phyloP scores from a whole-genome alignment of 169 alveolate genomes.

The Cryptosporidium sp. region DNA sequence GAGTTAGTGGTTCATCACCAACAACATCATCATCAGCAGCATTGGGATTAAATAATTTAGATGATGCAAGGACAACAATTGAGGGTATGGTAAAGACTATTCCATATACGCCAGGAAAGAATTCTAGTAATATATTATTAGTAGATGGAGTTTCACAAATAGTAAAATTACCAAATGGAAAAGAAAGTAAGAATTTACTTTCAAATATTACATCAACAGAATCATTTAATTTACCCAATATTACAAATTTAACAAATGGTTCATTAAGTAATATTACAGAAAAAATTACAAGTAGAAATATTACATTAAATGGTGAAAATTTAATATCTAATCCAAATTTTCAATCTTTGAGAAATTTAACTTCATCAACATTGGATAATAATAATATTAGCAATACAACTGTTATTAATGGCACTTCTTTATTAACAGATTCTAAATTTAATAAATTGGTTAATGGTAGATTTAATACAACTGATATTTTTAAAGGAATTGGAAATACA shows the following conservation, averaged over 20 bases:
- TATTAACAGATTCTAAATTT: neutral
- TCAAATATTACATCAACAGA: slow-evolving; percentile 3
- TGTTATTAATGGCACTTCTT: neutral
- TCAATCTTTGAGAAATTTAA: slow-evolving; percentile 28
- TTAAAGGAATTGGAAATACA: slow-evolving; percentile 28
- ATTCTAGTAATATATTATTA: neutral
- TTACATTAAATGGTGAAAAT: slow-evolving; percentile 5
- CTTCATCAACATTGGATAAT: slow-evolving; percentile 5
- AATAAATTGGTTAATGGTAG: slow-evolving; percentile 24
- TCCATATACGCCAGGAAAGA: slow-evolving; percentile 59
- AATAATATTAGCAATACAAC: neutral
- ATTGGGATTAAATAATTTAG: slow-evolving; percentile 34
- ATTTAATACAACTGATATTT: slow-evolving; percentile 42
- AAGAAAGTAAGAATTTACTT: slow-evolving; percentile 25
- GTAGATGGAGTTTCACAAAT: slow-evolving; percentile 40
- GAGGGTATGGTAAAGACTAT: slow-evolving; percentile 69
- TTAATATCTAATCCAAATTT: neutral
- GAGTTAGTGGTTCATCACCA: slow-evolving; percentile 9
- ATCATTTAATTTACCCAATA: slow-evolving; percentile 13
- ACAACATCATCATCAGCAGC: neutral
- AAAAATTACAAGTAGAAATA: slow-evolving; percentile 21
- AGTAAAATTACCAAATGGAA: slow-evolving; percentile 20
- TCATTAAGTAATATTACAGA: slow-evolving; percentile 40
- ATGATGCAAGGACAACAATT: slow-evolving; percentile 68
- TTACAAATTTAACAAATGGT: neutral